Evolutionary conservation across 371 early-diverging fungal species (phyloP).

Genomic region (Mucor racemosus): DNA sequence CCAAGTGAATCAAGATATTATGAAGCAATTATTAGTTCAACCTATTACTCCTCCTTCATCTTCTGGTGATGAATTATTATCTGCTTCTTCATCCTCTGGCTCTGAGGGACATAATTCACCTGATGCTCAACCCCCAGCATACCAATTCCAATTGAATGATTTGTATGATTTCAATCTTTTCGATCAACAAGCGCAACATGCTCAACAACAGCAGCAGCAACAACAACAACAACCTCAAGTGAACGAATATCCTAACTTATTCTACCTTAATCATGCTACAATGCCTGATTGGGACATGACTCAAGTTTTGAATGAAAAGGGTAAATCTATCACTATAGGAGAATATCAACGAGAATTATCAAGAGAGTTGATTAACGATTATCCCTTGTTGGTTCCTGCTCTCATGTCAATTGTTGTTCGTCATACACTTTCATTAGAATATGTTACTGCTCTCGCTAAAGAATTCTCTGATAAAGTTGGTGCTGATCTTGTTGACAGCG

Average conservation of each 20-base stretch:
- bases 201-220: conserved; percentile 8
- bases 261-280: conserved; percentile 28
- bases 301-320: conserved; percentile 18
- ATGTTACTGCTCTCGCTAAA: conserved; percentile 23
- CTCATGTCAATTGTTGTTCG: conserved; percentile 39
- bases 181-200: conserved; percentile 19
- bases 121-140: conserved; percentile 2
- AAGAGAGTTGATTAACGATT: conserved; percentile 17
- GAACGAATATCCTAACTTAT: conserved; percentile 14
- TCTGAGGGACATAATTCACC: conserved; percentile 31
- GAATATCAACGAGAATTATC: conserved; percentile 2
- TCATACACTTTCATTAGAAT: conserved; percentile 31
- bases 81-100: conserved; percentile 9
- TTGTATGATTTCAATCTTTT: conserved; percentile 25
- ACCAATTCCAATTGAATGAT: conserved; percentile 24
- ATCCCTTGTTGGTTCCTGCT: conserved; percentile 36
- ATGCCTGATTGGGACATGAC: conserved; percentile 32
- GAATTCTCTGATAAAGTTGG: conserved; percentile 15
- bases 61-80: conserved; percentile 8
- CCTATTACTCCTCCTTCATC: conserved; percentile 48
- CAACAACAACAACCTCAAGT: conserved; percentile 2
- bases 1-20: conserved; percentile 22
- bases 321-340: not conserved
- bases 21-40: conserved; percentile 49
- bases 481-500: not conserved